Evolutionary conservation across 2,329 filamentous ascomycete species (phyloP), one percentile per base, ranked within the genome.

Genomic region (Monilinia polystroma): DNA sequence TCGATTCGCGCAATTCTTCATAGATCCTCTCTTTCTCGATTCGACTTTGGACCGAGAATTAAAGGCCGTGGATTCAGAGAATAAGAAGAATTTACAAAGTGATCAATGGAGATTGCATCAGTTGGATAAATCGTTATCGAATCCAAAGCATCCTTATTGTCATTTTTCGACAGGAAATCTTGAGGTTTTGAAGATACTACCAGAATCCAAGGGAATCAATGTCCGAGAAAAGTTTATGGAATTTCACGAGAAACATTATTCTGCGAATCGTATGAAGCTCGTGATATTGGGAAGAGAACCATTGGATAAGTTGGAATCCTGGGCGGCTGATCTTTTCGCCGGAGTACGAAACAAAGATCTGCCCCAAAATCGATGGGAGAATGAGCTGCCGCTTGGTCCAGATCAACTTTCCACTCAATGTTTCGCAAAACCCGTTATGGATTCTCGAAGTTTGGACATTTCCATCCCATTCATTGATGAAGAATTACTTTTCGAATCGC

Each of bases 51-150:
- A 92, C 73, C 83, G 89, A 69, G 89, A 92, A 77, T 78, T 92
- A 74, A 83, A 83, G 71, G 89, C 89, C 4, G 89, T 92, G 55
- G 89, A 92, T 75, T 91, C 89, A 18, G 89, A 92, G 77, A 91
- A 92, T 77, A 92, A 92, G 82, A 91, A 92, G 81, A 92, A 92
- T 73, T 78, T 92, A 55, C 89, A 92, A 77, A 90, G 84, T 75
- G 89, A 92, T 75, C 82, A 83, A 71, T 92, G 89, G 88, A 82
- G 89, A 41, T 77, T 91, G 72, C 85, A 89, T 76, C 89, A 92
- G 75, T 78, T 92, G 58, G 87, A 87, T 76, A 91, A 90, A 76
- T 86, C 86, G 18, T 79, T 90, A 38, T 88, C 88, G 3, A 91
- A 89, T 75, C 84, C 86, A 18, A 81, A 85, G 14, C 89, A 92